phyloP scores from a whole-genome alignment of 805 yeast species.

The Peterozyma xylosa region DNA sequence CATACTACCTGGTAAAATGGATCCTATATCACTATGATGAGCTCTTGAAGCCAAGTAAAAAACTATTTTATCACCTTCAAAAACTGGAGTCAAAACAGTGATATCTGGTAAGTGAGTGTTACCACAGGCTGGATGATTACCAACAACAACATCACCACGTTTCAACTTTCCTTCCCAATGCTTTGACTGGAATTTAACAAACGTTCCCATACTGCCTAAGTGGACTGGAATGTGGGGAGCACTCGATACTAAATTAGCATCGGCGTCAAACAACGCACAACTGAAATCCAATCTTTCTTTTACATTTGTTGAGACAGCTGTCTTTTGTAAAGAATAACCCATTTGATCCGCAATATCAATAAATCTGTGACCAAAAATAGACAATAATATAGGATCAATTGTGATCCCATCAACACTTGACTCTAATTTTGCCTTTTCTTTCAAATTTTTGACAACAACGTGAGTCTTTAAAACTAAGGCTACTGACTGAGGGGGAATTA shows the following conservation, averaged over 20 bases:
- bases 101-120: slow-evolving; percentile 88
- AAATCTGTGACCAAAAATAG: slow-evolving; percentile 76
- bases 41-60: slow-evolving; percentile 93
- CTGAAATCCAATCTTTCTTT: slow-evolving; percentile 80
- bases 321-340: slow-evolving; percentile 75
- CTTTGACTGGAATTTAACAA: slow-evolving; percentile 58
- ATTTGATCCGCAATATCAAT: slow-evolving; percentile 90
- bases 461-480: slow-evolving; percentile 58
- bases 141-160: slow-evolving; percentile 70
- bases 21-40: slow-evolving; percentile 96
- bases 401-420: slow-evolving; percentile 15
- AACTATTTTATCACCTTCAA: slow-evolving; percentile 50
- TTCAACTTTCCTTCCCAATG: slow-evolving; percentile 57
- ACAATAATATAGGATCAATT: slow-evolving; percentile 64
- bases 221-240: slow-evolving; percentile 90
- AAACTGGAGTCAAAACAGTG: slow-evolving; percentile 88
- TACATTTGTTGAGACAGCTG: slow-evolving; percentile 76
- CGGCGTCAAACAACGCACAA: slow-evolving; percentile 72
- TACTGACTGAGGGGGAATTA: slow-evolving; percentile 53
- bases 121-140: slow-evolving; percentile 80
- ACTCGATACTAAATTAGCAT: slow-evolving; percentile 78
- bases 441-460: slow-evolving; percentile 36
- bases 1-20: slow-evolving; percentile 87
- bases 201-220: slow-evolving; percentile 79
- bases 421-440: background rate